Evolutionary conservation across 2,329 filamentous ascomycete genomes (phyloP).

Genomic region (Graphiopsis chlorocephala): DNA sequence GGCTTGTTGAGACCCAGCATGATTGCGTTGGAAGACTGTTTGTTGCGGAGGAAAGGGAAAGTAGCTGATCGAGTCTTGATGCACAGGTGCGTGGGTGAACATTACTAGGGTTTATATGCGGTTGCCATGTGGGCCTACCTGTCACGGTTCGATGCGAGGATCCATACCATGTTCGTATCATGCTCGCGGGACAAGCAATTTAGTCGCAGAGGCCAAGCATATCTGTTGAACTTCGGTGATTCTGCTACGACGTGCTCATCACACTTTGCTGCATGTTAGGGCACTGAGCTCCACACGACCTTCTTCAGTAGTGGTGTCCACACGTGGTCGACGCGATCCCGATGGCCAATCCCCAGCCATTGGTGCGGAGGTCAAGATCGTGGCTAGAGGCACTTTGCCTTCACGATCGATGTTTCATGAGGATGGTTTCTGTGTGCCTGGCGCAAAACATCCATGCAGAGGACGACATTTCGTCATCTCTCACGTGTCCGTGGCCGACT

Average conservation of each 20-base stretch:
- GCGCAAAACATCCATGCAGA: not conserved
- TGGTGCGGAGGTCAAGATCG: not conserved
- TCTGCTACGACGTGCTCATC: not conserved
- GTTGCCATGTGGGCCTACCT: not conserved
- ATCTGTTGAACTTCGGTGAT: conserved; percentile 12
- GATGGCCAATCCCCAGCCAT: not conserved
- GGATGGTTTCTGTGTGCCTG: not conserved
- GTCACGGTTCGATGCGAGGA: not conserved
- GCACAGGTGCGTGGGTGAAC: not conserved
- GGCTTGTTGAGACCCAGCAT: conserved; percentile 44
- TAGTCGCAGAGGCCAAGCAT: conserved; percentile 4
- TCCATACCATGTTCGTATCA: not conserved
- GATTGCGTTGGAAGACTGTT: conserved; percentile 30
- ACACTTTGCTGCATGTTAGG: not conserved
- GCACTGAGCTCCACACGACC: conserved; percentile 11
- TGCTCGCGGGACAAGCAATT: conserved; percentile 9
- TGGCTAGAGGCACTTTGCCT: not conserved
- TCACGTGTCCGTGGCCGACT: not conserved
- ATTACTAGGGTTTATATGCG: not conserved
- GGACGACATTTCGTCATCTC: conserved; percentile 9
- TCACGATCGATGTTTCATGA: not conserved
- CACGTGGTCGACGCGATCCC: not conserved
- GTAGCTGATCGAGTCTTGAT: not conserved
- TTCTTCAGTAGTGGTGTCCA: not conserved
- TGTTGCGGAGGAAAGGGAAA: not conserved